Evolutionary conservation across 2,329 filamentous ascomycete species (phyloP), one percentile per base, ranked within the genome.

Genomic region (Aureobasidium namibiae): DNA sequence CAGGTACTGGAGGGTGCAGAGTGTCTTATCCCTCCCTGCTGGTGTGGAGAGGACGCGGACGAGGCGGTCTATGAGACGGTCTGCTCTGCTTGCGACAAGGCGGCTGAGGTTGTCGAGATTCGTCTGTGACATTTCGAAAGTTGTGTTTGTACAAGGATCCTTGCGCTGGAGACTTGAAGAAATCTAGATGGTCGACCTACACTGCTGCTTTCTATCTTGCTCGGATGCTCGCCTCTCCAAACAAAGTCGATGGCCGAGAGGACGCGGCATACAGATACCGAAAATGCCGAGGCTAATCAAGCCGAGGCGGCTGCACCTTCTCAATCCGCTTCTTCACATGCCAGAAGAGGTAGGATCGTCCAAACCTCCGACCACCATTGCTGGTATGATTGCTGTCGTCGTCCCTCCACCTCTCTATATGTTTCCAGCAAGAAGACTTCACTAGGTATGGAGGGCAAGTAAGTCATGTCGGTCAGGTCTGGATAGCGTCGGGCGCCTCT

Each of bases 1-100:
- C 45, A 73, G 75, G 69, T 77, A 79, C 64, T 66, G 68, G 14
- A 74, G 65, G 10, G 76, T 78, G 65, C 70, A 72, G 53, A 78
- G 72, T 54, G 73, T 67, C 29, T 69, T 67, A 63, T 78, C 74
- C 54, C 71, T 71, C 62, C 73, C 72, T 18, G 66, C 56, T 18
- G 75, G 70, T 23, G 71, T 74, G 46, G 73, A 74, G 57, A 78
- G 66, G 41, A 75, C 65, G 48, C 63, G 64, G 4, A 68, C 64
- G 44, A 75, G 67, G 62, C 69, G 72, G 56, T 67, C 54, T 33
- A 75, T 63, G 21, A 61, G 67, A 54, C 60, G 61, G 65, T 75
- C 73, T 41, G 69, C 66, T 11, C 63, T 61, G 59, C 45, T 62
- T 39, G 67, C 63, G 33, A 67, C 56, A 41, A 24, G 14, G 14